Base-by-base conservation (phyloP, 306 rosid species). In the Potentilla sterilis region DNA sequence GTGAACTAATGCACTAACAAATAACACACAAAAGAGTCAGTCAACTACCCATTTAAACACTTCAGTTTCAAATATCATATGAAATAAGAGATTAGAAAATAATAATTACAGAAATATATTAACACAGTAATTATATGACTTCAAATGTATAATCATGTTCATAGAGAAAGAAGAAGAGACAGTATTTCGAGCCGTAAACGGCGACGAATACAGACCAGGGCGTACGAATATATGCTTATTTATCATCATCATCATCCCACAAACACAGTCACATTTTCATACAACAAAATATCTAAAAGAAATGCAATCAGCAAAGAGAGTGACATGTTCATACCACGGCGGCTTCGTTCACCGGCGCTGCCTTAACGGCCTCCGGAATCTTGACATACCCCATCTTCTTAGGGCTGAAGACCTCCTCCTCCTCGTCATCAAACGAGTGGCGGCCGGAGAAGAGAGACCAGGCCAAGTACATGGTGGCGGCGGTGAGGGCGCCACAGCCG, bases 401-500 rank as follows among this genome's bases (percentile, higher is more conserved):
- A 5, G 90, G 81, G 80, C 80, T 86, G 0, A 69, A 80, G 43
- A 28, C 28, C 28, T 88, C 87, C 12, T 51, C 86, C 2, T 62
- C 76, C 9, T n/a, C 73, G 14, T 82, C 82, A 3, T 70, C 87
- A 11, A 73, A 75, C 10, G 78, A 73, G 41, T 44, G 78, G 78
- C 88, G 89, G 54, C 67, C 58, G 75, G 89, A 38, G 84, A 86
- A 85, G 69, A 92, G 82, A 6, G 96, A 89, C 89, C 92, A 92
- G 18, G 86, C 93, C 62, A 95, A 73, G 84, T 92, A 95, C 97
- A 95, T 79, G 75, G 96, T 85, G 37, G 96, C 96, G 35, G 97
- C 93, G 14, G 93, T 85, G 76, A 95, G 93, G 37, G 96, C 95
- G 2, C 98, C 98, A 66, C 97, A 90, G 15, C 93, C 93, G n/a